Base-by-base conservation (phyloP, 176 grass and related monocot species). In the Raddia distichophylla region DNA sequence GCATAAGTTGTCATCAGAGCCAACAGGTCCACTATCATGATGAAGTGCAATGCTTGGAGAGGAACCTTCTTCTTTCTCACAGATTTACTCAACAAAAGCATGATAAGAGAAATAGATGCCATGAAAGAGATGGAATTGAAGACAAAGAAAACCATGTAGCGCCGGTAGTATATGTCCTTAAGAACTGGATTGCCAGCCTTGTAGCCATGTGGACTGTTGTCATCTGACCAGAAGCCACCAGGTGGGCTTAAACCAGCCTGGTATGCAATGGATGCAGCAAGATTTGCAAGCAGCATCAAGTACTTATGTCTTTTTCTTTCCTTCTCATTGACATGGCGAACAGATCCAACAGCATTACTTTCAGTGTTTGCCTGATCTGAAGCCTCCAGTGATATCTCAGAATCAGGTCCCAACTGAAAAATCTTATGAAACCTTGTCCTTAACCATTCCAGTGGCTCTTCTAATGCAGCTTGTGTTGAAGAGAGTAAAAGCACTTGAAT, bases 181-280 rank as follows among this genome's bases (percentile, higher is more conserved):
- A 87, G 84, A 2, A 87, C 3, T 0, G 79, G 84, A 63, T 82
- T 11, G 8, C 84, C 84, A 60, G 79, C 88, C 6, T 44, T 17
- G 77, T 87, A 74, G 51, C 67, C 62, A 2, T 64, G 5, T 5
- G n/a, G 18, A 43, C 3, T 8, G 11, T 3, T 11, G 16, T 87
- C 55, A 43, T 80, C 74, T 13, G 61, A 51, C 81, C 85, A 81
- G 65, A 87, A 74, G 18, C 85, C 85, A 67, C 89, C 89, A 37
- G 89, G 87, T 2, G 87, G 91, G 16, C 82, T 93, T 5, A 93
- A 77, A 40, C 87, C 87, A 14, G 87, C 87, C 75, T 90, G 84
- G 27, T 89, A 93, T 14, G 87, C 86, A 13, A 86, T 15, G 8
- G 84, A 88, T 48, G 87, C 87, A 52, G 76, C 86, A 61, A 93